A percentile compares a stretch with the other conserved stretches of the same genome.
phyloP scores from a whole-genome alignment of 495 filamentous ascomycete genomes.

The Niebla homalea region DNA sequence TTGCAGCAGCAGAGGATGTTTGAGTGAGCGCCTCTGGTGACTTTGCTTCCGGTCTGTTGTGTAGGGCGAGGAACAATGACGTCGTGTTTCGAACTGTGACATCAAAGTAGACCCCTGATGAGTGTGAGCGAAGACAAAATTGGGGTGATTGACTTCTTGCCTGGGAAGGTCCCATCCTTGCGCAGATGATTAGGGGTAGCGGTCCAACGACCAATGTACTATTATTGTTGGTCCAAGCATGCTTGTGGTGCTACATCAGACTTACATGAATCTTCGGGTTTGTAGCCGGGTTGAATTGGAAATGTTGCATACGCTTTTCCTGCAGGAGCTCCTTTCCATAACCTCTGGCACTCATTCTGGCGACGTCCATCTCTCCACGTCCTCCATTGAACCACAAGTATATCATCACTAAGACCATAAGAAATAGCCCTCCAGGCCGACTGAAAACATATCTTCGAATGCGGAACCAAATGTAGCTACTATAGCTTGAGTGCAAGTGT shows the following conservation, averaged over 20 bases:
- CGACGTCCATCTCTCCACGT: conserved; percentile 11
- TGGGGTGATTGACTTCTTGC: conserved; percentile 3
- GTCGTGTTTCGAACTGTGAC: conserved; percentile 20
- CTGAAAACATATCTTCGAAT: conserved; percentile 8
- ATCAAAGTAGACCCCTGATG: conserved; percentile 28
- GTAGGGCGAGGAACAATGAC: conserved; percentile 24
- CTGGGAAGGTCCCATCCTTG: conserved; percentile 25
- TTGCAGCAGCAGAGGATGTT: neutral
- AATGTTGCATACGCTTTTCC: conserved; percentile 16
- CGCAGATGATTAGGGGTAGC: conserved; percentile 23
- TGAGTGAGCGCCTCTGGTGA: neutral
- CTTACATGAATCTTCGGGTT: conserved; percentile 23
- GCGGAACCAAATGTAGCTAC: conserved; percentile 5
- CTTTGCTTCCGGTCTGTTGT: conserved; percentile 13
- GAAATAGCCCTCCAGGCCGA: conserved; percentile 12
- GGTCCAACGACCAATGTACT: conserved; percentile 27
- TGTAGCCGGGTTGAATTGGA: conserved; percentile 21
- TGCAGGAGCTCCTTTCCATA: conserved; percentile 12
- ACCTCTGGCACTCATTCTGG: conserved; percentile 11
- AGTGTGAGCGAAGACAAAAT: neutral
- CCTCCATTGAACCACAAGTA: conserved; percentile 19
- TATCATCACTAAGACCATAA: conserved; percentile 10
- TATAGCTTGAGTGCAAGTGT: conserved; percentile 2
- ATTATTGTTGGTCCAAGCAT: neutral
- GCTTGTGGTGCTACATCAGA: neutral